Base-by-base conservation (phyloP, 345 rosid genomes). In the Geranium brycei region DNA sequence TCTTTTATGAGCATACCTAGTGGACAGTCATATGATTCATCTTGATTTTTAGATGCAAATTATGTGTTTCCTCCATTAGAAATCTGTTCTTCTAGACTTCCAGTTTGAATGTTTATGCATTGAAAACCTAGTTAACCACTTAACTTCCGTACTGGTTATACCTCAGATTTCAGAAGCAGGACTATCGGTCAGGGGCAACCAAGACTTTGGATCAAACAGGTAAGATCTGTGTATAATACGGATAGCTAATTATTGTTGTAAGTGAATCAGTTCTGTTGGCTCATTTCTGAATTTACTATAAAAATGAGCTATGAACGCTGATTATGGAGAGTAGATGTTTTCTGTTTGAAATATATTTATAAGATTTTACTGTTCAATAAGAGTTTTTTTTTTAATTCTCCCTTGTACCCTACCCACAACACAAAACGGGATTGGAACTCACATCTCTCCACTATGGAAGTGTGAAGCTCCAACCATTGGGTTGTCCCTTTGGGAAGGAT, bases 191-290 rank as follows among this genome's bases (percentile, higher is more conserved):
- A 86, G 91, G 80, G 79, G 68, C 32, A 82, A 85, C 59, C 89
- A 85, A 74, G 95, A 92, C 35, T 83, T 83, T 72, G 87, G 87
- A 78, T 82, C 95, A 63, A 86, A 93, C 70, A 86, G 96, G 98
- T 92, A 80, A 62, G 30, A 31, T 15, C 62, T 57, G 16, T 14
- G 40, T 58, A 59, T 19, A 47, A 7, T 35, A 35, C 41, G 5
- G 17, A 31, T 73, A 58, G 30, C 19, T 31, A 40, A 19, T 17
- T 16, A 57, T 2, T 4, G 18, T 4, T 57, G 59, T n/a, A 16
- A 16, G 18, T 57, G 7, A 16, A 12, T 57, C 59, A 16, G 18
- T 57, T 57, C 18, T 57, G 59, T 57, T n/a, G 16, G 31, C 23
- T 31, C 31, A 19, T 23, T 60, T 60, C 30, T 62, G 0, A 8